Conservation (phyloP, 1,284 basidiomycete genomes). For the Malassezia brasiliensis region DNA sequence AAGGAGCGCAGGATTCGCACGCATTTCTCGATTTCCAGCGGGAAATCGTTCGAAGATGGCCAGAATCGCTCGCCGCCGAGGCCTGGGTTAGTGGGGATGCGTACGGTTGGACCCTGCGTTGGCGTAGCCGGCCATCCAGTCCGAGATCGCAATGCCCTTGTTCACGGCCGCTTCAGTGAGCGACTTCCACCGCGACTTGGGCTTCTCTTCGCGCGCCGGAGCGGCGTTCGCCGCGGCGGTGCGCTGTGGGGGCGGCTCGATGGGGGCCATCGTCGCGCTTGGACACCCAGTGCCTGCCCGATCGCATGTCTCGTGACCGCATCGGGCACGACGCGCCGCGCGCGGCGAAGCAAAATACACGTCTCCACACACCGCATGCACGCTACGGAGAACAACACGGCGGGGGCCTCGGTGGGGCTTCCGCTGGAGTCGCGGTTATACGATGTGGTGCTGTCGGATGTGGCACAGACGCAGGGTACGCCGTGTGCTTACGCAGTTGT, state of each 20-base stretch:
- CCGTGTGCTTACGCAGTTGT: not conserved
- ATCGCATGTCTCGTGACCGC: not conserved
- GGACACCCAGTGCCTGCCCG: too few species aligned
- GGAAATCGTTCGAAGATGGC: conserved; percentile 53
- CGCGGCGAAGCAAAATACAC: not conserved
- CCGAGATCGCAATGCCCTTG: conserved; percentile 35
- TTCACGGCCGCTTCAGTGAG: conserved; percentile 14
- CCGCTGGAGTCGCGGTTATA: conserved; percentile 6
- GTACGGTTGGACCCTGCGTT: conserved; percentile 29
- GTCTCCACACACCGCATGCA: conserved; percentile 1
- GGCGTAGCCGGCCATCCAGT: conserved; percentile 42
- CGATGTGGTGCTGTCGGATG: conserved; percentile 14
- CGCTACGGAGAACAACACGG: not conserved
- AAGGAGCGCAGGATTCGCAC: conserved; percentile 51
- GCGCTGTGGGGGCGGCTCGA: conserved; percentile 7
- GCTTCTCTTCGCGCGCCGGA: conserved; percentile 1
- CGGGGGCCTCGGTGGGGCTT: not conserved
- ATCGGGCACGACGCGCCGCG: not conserved
- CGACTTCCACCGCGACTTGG: not conserved
- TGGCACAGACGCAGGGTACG: conserved; percentile 9
- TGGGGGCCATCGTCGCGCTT: not conserved
- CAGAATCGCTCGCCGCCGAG: conserved; percentile 54
- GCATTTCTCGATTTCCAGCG: conserved; percentile 53
- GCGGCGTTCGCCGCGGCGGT: not conserved
- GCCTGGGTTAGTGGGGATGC: conserved; percentile 10